Base-by-base conservation (phyloP, 2,329 filamentous ascomycete species). In the Penicillium capsulatum region DNA sequence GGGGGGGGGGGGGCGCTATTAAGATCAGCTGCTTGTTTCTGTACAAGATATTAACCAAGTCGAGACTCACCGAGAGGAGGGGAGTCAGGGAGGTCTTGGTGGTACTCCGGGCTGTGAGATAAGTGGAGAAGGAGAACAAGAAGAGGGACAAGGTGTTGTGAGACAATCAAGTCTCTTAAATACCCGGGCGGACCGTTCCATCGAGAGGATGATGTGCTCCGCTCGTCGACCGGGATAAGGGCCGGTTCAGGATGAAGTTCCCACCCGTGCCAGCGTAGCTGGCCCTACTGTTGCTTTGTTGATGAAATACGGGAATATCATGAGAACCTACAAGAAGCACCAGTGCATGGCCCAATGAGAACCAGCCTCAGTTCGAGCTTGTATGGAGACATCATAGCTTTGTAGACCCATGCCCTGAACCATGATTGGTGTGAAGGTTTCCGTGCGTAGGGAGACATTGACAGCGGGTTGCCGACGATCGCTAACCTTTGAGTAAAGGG, bases 271-370 rank as follows among this genome's bases (percentile, higher is more conserved):
- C 17, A 17, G 7, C 3, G 14, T 14, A 22, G 7, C 24, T 8
- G 7, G 19, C 4, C 13, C 6, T 27, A 22, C 16, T 10, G n/a
- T 13, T 8, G 17, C 27, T 9, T 11, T 3, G 22, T 38, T 36
- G 16, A 49, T 42, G 40, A 44, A 35, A 40, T 36, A n/a, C n/a
- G 11, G 13, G 4, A n/a, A 4, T 28, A 28, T n/a, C 4, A 11
- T n/a, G 6, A 28, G 26, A 14, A 28, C 7, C 22, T 24, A 11
- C 6, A 11, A 14, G 26, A 28, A 11, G 10, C 13, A 28, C 10
- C 6, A 14, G 26, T 11, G 4, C 11, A 11, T 28, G 11, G 13
- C 26, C 13, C 26, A 28, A 28, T 17, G n/a, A 19, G 2, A n/a
- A 11, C 16, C 13, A 28, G 24, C 16, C 16, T 3, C 17, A 8